phyloP scores from a whole-genome alignment of 495 filamentous ascomycete genomes.

The Neurospora tetrasperma region DNA sequence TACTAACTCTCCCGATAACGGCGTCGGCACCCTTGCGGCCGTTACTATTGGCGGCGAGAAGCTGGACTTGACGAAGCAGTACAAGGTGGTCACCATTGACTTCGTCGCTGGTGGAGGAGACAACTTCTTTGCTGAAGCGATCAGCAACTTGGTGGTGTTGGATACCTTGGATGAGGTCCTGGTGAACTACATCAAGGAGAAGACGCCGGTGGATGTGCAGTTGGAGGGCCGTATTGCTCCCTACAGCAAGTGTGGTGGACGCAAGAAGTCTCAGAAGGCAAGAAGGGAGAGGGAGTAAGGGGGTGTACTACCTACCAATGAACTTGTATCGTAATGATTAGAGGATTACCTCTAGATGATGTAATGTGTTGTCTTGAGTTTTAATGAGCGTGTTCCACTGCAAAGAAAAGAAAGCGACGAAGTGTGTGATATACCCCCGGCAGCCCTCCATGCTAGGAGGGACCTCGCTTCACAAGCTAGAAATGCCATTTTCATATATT shows the following conservation, averaged over 20 bases:
- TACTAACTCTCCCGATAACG: conserved; percentile 15
- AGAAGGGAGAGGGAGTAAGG: conserved; percentile 1
- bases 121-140: conserved; percentile 35
- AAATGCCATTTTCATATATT: too few relatives aligned
- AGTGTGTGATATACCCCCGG: background rate
- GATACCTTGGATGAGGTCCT: conserved; percentile 45
- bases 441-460: background rate
- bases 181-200: conserved; percentile 31
- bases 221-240: conserved; percentile 39
- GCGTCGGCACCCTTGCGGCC: conserved; percentile 22
- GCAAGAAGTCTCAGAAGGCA: background rate
- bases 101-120: conserved; percentile 47
- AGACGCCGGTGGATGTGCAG: conserved; percentile 35
- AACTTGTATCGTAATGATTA: too few relatives aligned
- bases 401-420: background rate
- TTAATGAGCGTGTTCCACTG: background rate
- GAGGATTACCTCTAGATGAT: too few relatives aligned
- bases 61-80: conserved; percentile 27
- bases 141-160: conserved; percentile 27
- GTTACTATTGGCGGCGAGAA: conserved; percentile 30
- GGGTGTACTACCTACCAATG: too few relatives aligned
- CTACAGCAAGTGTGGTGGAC: conserved; percentile 5
- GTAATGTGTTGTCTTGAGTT: too few relatives aligned
- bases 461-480: background rate
- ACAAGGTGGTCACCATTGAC: conserved; percentile 44